Conservation (phyloP, 202 grass and related monocot genomes). For the Dendrocalamus latiflorus region DNA sequence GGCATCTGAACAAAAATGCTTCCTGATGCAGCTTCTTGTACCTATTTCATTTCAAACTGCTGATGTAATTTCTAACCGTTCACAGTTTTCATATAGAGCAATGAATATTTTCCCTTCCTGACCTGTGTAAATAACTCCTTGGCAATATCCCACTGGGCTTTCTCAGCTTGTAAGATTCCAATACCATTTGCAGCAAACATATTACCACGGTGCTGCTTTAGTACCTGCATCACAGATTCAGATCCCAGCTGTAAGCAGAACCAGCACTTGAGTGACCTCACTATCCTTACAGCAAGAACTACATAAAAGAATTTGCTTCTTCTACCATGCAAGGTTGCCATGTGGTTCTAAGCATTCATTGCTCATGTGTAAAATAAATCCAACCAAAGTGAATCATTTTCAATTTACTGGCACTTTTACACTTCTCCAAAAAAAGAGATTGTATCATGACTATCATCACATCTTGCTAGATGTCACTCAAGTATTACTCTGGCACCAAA, state of each 20-base stretch:
- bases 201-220: constrained; percentile 70
- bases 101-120: constrained; percentile 12
- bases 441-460: background rate
- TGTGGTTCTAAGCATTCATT: background rate
- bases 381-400: background rate
- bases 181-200: constrained; percentile 97
- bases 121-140: constrained; percentile 99
- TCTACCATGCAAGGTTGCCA: background rate
- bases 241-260: constrained; percentile 16
- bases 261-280: background rate
- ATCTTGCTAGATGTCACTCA: constrained; percentile 1
- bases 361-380: background rate
- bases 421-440: background rate
- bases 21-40: constrained; percentile 93
- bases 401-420: background rate
- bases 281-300: background rate
- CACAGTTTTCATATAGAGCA: constrained; percentile 1
- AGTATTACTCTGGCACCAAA: background rate
- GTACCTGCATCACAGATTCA: constrained; percentile 38
- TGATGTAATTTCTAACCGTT: constrained; percentile 14
- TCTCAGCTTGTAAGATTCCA: constrained; percentile 87
- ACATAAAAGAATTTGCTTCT: background rate
- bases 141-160: constrained; percentile 85
- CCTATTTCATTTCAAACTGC: constrained; percentile 48
- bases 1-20: constrained; percentile 92